Evolutionary conservation across 1,139 yeast species (phyloP).

Genomic region (Pichia sp.): DNA sequence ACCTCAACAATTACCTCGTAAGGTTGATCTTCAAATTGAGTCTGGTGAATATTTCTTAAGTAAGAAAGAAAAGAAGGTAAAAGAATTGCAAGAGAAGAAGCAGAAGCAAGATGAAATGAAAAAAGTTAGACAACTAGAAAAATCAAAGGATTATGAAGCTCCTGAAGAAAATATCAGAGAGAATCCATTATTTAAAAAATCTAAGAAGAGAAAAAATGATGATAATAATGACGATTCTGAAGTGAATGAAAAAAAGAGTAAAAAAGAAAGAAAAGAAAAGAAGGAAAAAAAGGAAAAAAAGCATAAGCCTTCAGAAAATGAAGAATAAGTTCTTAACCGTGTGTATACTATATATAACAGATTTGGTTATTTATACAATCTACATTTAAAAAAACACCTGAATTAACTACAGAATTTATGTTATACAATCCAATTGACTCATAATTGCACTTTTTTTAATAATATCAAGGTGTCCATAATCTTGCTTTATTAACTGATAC

Average conservation of each 20-base stretch:
- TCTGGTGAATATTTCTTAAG: conserved; percentile 97
- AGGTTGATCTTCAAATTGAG: conserved; percentile 94
- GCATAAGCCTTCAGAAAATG: not conserved
- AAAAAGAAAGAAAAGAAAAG: conserved; percentile 17
- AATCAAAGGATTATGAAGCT: conserved; percentile 74
- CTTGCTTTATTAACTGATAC: conserved; percentile 11
- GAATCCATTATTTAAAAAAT: conserved; percentile 27
- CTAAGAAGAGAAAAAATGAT: conserved; percentile 23
- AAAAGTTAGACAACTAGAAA: conserved; percentile 58
- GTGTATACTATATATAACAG: not conserved
- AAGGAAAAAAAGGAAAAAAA: conserved; percentile 27
- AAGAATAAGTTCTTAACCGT: not conserved
- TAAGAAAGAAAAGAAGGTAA: conserved; percentile 69
- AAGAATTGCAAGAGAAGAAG: conserved; percentile 68
- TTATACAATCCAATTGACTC: not conserved
- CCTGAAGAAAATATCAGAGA: conserved; percentile 56
- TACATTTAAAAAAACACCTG: not conserved
- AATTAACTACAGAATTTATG: not conserved
- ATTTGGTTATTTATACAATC: not conserved
- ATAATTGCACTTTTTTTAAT: not conserved
- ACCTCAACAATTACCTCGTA: conserved; percentile 94
- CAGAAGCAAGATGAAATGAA: conserved; percentile 70
- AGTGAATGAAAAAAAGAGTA: conserved; percentile 12
- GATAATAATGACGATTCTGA: conserved; percentile 17
- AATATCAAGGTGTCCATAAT: conserved; percentile 13